phyloP scores from a whole-genome alignment of 768 basidiomycete species.

The Mrakia blollopis region DNA sequence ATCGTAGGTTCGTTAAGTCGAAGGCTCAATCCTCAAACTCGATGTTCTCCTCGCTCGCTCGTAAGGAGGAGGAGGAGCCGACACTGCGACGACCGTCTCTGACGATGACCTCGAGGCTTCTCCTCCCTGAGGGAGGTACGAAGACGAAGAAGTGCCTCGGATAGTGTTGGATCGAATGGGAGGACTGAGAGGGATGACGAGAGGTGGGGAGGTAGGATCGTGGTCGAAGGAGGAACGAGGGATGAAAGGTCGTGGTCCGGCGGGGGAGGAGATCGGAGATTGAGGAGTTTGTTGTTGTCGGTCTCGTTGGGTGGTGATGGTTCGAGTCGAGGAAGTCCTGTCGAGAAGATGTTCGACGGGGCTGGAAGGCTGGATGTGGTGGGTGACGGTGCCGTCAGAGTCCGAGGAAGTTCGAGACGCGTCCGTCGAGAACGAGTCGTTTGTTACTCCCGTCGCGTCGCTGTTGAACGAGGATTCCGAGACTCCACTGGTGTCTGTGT shows the following conservation, averaged over 20 bases:
- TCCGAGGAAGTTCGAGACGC: neutral
- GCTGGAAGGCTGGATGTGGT: neutral
- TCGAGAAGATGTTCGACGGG: neutral
- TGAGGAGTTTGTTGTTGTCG: neutral
- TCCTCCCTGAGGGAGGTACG: neutral
- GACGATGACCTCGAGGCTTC: neutral
- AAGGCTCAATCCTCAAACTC: neutral
- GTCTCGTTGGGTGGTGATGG: neutral
- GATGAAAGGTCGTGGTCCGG: neutral
- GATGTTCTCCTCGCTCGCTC: conserved; percentile 7
- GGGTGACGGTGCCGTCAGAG: neutral
- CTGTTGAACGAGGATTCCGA: neutral
- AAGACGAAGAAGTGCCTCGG: neutral
- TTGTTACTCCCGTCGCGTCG: neutral
- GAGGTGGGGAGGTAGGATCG: neutral
- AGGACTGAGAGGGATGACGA: neutral
- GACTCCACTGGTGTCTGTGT: neutral
- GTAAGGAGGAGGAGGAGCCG: neutral
- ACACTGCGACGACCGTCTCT: neutral
- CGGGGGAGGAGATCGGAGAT: neutral
- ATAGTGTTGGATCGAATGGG: neutral
- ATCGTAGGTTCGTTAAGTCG: neutral
- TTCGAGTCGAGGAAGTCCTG: neutral
- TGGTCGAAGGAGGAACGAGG: neutral
- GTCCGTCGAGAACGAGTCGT: neutral